Evolutionary conservation across 371 early-diverging fungal genomes (phyloP), one percentile per base, ranked within the genome.

Genomic region (Mucor velutinosus): DNA sequence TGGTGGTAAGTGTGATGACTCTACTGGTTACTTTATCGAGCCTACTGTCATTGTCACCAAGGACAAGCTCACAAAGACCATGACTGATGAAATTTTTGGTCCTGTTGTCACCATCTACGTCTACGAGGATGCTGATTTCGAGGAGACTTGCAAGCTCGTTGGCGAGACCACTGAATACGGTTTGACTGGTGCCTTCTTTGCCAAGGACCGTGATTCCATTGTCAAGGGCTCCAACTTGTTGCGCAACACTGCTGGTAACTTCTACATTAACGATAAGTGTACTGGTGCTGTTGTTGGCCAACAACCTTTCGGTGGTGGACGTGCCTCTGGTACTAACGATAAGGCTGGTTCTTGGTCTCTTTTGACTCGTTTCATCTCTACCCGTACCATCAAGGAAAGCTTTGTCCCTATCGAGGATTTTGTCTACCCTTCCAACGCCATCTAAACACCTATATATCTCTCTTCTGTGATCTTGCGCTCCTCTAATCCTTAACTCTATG

Each of bases 251-350:
- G 94, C 96, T 11, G 99, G 99, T 60, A 99, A 99, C 91, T 97
- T 99, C 70, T 99, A 99, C 81, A 92, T 99, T 77, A 99, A 99
- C 77, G 99, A 99, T 85, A 99, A 99, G 83, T 94, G 90, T 76
- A 98, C 99, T 39, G 99, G 99, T 60, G 98, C 99, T 51, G 95
- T 97, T 47, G 98, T 98, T 41, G 98, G 96, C 64, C 99, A 98
- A 80, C 99, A 98, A 84, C 95, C 99, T 62, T 97, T 99, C 77
- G 99, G 99, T 68, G 98, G 99, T 71, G 91, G 89, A 67, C 90
- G 97, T 70, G 93, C 89, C 35, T 96, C 96, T 11, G 98, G 99
- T 65, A 99, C 99, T 30, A 98, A 99, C 80, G 99, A 99, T 80
- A 99, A 99, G 90, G 98, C 98, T 27, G 99, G 99, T 62, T 87